Conservation (phyloP, 2,329 filamentous ascomycete genomes). For the Ophiocordyceps australis region DNA sequence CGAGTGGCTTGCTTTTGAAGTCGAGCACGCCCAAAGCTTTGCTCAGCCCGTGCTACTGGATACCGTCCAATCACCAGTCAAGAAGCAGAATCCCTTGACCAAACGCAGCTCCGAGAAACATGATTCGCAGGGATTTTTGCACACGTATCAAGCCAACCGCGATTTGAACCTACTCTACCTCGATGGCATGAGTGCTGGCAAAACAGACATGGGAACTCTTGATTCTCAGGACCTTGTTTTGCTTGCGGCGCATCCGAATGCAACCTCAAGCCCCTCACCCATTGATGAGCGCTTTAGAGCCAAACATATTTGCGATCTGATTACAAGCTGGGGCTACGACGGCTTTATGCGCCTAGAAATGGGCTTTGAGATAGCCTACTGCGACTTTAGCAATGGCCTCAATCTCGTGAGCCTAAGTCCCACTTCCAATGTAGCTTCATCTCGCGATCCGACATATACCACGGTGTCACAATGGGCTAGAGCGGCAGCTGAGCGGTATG, state of each 20-base stretch:
- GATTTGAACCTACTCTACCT: constrained; percentile 45
- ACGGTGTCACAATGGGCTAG: constrained; percentile 19
- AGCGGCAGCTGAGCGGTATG: constrained; percentile 23
- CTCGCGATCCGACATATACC: no score
- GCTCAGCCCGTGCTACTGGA: constrained; percentile 24
- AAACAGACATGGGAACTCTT: constrained; percentile 44
- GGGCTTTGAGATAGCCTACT: constrained; percentile 54
- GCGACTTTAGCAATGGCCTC: constrained; percentile 33
- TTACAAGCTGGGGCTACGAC: constrained; percentile 37
- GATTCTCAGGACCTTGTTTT: constrained; percentile 49
- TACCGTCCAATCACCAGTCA: neutral
- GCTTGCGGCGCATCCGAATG: constrained; percentile 4
- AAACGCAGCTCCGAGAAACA: neutral
- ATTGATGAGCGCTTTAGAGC: constrained; percentile 32
- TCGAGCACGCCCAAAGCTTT: constrained; percentile 53
- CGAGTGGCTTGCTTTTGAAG: constrained; percentile 63
- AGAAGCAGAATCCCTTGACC: constrained; percentile 1
- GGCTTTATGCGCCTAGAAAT: constrained; percentile 49
- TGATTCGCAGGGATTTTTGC: constrained; percentile 35
- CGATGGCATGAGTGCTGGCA: constrained; percentile 53
- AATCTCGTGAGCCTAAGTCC: constrained; percentile 11
- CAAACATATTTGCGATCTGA: constrained; percentile 32
- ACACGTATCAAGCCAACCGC: constrained; percentile 43
- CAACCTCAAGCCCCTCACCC: constrained; percentile 3
- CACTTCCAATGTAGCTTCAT: neutral